Base-by-base conservation (phyloP, 2,329 filamentous ascomycete species). In the Lasiodiplodia gonubiensis region DNA sequence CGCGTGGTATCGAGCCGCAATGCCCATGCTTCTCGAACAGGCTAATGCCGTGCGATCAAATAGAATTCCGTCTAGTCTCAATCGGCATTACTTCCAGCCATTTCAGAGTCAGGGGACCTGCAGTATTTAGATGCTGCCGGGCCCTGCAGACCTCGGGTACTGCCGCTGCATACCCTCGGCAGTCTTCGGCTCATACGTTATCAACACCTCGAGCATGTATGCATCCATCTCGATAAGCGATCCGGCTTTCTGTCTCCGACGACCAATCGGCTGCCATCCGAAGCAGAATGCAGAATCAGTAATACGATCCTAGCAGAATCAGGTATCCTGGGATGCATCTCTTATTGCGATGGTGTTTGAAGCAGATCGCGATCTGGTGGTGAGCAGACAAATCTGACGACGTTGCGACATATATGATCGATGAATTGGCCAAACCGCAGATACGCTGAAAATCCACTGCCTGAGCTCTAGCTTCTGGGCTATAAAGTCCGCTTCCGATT, bases 81-180 rank as follows among this genome's bases (percentile, higher is more conserved):
- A 51, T 18, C 10, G 25, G 23, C 16, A 21, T 14, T 8, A 12
- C 11, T 14, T 14, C 27, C 25, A 21, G 42, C 46, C 42, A 48
- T 27, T 12, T 18, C 18, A 27, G 59, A 63, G 59, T 63, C 46
- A 63, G 59, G 12, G 30, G 39, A 25, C 5, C 39, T 27, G 55
- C 37, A 49, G 39, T 35, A 46, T 23, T 30, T 16, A 16, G 8
- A 7, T 42, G 37, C 37, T 25, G 33, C n/a, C n/a, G n/a, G 25
- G 16, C 4, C 10, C 35, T 23, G 42, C 25, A 51, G n/a, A 63
- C 59, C 46, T 63, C 59, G 59, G 59, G 46, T 21, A 51, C 39
- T 51, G 57, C 27, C 57, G 39, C 23, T n/a, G 14, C 46, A 63
- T 63, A 63, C 46, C 59, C 59, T 63, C 42, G 59, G 59, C 21